Base-by-base conservation (phyloP, 257 asterid genomes). In the Voacanga thouarsii region DNA sequence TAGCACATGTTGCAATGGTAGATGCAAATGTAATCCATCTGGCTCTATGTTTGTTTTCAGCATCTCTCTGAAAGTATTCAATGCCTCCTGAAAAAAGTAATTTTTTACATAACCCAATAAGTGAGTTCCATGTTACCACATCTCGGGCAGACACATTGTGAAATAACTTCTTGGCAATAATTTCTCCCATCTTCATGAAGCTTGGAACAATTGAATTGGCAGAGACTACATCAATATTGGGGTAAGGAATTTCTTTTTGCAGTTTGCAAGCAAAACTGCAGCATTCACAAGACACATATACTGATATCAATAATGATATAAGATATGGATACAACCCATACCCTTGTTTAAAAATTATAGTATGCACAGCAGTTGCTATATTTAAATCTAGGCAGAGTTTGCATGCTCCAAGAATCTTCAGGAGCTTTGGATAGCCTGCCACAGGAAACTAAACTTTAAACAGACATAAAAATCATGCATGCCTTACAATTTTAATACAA, bases 51-150 rank as follows among this genome's bases (percentile, higher is more conserved):
- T 61, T 47, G 87, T 74, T 71, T 61, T 61, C 72, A 88, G 14
- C 97, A 93, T 90, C 72, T 89, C 90, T 67, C 83, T 83, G 72
- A 93, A 92, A 72, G 86, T 59, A 76, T 67, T 74, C 8, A 90
- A 71, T 75, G 94, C 93, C 79, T 89, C 94, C 75, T 75, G 69
- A 77, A 78, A 90, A 41, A 76, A 78, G 49, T 85, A 82, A 74
- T 84, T 84, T 86, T 76, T 89, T 7, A 92, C 89, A 82, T 50
- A 85, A 76, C 97, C 97, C 94, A 56, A 92, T 92, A 1, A 76
- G 77, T 30, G 89, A 87, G 86, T 92, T 93, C 97, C 98, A 93
- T 16, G 97, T 88, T 71, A 90, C 93, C 76, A 89, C 86, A 87
- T 93, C 96, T 53, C 84, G 94, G 50, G 71, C 45, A 66, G 87